These are phyloP conservation scores for Plenodomus biglobosus DNA, from an alignment of 2,329 filamentous ascomycete genomes.

Conservation along the genomic window DNA sequence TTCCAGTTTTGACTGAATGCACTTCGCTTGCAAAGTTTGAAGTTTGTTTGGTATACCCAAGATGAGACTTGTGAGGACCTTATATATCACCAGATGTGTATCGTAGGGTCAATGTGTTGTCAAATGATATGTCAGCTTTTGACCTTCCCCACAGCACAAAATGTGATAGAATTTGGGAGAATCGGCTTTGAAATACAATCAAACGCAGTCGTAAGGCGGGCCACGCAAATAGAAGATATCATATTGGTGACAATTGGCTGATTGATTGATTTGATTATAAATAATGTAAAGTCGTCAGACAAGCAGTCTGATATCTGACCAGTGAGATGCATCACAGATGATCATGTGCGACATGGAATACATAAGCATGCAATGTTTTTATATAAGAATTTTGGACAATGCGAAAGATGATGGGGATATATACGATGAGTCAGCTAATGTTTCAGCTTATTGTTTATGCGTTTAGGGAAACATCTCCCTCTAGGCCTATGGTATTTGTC, in stretches of 20 bases:
- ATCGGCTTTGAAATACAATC: conserved; percentile 20
- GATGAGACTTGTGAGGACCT: background rate
- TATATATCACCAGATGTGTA: background rate
- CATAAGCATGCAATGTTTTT: too few relatives aligned
- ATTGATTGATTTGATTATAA: too few relatives aligned
- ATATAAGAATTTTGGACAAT: conserved; percentile 72
- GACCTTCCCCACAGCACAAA: conserved; percentile 39
- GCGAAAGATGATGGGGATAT: conserved; percentile 67
- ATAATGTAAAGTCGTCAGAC: too few relatives aligned
- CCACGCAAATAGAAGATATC: background rate
- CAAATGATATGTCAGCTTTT: conserved; percentile 26
- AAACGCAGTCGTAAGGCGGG: background rate
- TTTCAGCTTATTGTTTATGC: conserved; percentile 60
- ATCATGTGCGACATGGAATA: conserved; percentile 56
- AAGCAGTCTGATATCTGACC: too few relatives aligned
- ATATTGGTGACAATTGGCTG: background rate
- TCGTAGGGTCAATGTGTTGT: conserved; percentile 1
- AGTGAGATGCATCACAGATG: too few relatives aligned
- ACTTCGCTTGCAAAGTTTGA: too few relatives aligned
- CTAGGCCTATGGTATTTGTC: conserved; percentile 42
- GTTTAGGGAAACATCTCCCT: conserved; percentile 63
- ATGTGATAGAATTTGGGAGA: conserved; percentile 20
- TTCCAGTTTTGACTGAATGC: too few relatives aligned
- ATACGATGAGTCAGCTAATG: conserved; percentile 64
- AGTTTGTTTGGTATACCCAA: background rate